These are phyloP conservation scores for Kwoniella mangroviensis DNA, from an alignment of 768 basidiomycete genomes.

Conservation along the genomic window DNA sequence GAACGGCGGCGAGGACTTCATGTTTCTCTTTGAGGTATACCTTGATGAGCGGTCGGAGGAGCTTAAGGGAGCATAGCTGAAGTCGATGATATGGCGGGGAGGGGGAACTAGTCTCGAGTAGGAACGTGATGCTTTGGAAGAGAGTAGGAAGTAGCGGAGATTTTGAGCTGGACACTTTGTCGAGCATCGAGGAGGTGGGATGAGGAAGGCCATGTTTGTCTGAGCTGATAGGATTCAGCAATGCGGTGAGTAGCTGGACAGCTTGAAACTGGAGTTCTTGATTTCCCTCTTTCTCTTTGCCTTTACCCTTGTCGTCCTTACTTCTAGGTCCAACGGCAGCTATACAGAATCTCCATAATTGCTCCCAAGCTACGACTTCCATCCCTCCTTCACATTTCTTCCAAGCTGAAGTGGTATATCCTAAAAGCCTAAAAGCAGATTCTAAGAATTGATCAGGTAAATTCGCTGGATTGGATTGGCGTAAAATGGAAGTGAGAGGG, in stretches of 20 bases:
- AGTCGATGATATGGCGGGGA: conserved; percentile 67
- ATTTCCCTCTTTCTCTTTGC: conserved; percentile 68
- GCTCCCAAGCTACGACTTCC: conserved; percentile 76
- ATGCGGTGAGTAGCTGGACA: conserved; percentile 67
- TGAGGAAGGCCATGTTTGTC: conserved; percentile 19
- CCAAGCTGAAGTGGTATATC: conserved; percentile 74
- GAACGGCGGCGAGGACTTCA: conserved; percentile 62
- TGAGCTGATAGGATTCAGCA: conserved; percentile 63
- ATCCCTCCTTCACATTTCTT: conserved; percentile 59
- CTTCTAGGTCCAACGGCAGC: conserved; percentile 68
- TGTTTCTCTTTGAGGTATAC: conserved; percentile 62
- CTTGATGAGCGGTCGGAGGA: conserved; percentile 65
- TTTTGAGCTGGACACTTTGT: conserved; percentile 26
- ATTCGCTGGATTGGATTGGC: conserved; percentile 69
- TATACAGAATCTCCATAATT: conserved; percentile 66
- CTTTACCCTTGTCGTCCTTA: conserved; percentile 64
- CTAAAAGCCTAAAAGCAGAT: conserved; percentile 67
- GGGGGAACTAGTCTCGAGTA: conserved; percentile 64
- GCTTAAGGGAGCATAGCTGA: conserved; percentile 68
- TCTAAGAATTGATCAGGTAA: conserved; percentile 84
- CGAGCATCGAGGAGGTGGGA: conserved; percentile 38
- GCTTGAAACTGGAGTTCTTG: conserved; percentile 85
- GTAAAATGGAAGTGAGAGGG: conserved; percentile 81
- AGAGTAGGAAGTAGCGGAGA: conserved; percentile 69
- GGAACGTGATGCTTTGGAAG: conserved; percentile 77